These are phyloP conservation scores for Tetrahymena malaccensis DNA, from an alignment of 73 alveolate genomes.

Conservation along the genomic window DNA sequence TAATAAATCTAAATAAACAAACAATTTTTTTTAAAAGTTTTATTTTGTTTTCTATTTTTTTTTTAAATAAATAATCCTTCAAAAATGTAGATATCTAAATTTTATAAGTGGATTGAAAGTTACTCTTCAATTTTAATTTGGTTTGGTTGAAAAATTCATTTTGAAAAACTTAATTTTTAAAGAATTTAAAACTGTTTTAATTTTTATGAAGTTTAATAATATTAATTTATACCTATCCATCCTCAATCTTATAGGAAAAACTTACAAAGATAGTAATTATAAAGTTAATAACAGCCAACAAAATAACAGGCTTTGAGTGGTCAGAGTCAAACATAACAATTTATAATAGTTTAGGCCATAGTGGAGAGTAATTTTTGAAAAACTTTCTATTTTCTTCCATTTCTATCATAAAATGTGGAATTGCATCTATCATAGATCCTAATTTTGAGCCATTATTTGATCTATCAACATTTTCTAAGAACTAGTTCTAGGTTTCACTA, in stretches of 20 bases:
- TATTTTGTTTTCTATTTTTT: no score
- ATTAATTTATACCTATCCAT: neutral
- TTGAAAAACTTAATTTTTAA: no score
- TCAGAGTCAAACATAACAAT: neutral
- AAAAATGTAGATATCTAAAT: no score
- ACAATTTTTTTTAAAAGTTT: no score
- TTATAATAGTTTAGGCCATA: neutral
- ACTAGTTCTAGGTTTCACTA: neutral
- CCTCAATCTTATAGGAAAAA: neutral
- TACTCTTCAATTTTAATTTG: no score
- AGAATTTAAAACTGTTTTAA: no score
- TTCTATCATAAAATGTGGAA: neutral
- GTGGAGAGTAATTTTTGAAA: neutral
- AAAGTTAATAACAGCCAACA: neutral
- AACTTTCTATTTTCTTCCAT: neutral
- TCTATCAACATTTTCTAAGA: slow-evolving; percentile 16
- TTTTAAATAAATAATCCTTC: no score
- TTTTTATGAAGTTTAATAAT: no score
- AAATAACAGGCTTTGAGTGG: neutral
- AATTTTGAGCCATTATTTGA: neutral
- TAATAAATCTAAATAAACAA: no score
- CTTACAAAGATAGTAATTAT: neutral
- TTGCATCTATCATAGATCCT: neutral
- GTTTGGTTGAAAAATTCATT: no score
- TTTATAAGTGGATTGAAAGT: no score